Percentiles rank a stretch among this genome's conserved stretches.
These are phyloP conservation scores for Golubevia pallescens DNA, from an alignment of 1,284 basidiomycete species.

Conservation along the genomic window DNA sequence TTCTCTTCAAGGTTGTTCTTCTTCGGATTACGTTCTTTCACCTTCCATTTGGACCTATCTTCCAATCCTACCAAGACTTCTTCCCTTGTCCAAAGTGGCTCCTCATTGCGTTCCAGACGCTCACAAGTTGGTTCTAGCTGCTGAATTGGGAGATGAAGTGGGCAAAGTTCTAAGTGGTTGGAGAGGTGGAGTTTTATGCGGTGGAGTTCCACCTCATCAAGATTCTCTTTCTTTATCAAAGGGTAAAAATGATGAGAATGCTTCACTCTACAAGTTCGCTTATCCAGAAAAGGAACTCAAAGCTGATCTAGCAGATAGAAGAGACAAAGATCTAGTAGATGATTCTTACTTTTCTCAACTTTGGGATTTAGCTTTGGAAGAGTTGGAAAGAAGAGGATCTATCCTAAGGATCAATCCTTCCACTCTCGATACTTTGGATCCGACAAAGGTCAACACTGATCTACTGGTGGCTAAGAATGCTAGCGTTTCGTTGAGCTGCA, in stretches of 20 bases:
- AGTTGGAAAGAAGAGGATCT: conserved; percentile 19
- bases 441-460: no score
- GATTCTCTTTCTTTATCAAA: no score
- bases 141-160: conserved; percentile 36
- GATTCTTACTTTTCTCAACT: conserved; percentile 38
- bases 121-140: conserved; percentile 49
- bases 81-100: conserved; percentile 28
- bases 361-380: conserved; percentile 50
- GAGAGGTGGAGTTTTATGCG: conserved; percentile 49
- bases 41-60: conserved; percentile 24
- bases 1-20: conserved; percentile 26
- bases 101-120: conserved; percentile 49
- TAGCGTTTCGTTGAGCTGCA: conserved; percentile 21
- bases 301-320: conserved; percentile 6
- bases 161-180: conserved; percentile 35
- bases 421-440: no score
- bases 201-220: conserved; percentile 24
- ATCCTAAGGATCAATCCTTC: not conserved
- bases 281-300: conserved; percentile 18
- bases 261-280: conserved; percentile 6
- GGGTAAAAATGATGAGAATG: no score
- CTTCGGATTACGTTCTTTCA: conserved; percentile 41
- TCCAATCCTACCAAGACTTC: conserved; percentile 21
- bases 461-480: conserved; percentile 25
- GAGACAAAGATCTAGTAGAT: conserved; percentile 16